Percentiles rank a stretch among this genome's conserved stretches.
Conservation (phyloP, 768 basidiomycete genomes). For the Tylopilus subfusipes region DNA sequence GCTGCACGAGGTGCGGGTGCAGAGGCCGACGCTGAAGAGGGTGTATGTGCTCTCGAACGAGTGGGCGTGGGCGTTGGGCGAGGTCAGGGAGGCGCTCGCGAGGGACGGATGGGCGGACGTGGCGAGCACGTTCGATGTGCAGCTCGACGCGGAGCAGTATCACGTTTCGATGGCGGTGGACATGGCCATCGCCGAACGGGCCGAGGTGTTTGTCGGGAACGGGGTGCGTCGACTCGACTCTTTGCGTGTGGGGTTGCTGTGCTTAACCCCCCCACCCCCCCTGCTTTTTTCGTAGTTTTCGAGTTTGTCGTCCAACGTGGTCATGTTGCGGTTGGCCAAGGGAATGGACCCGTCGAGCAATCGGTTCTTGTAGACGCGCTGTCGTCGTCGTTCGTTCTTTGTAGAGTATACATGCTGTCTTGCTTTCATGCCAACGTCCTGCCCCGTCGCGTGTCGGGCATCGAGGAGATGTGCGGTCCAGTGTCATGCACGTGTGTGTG, state of each 20-base stretch:
- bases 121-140: slow-evolving; percentile 39
- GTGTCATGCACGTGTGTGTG: too few relatives aligned
- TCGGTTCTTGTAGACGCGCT: slow-evolving; percentile 38
- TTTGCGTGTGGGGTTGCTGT: neutral
- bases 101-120: slow-evolving; percentile 52
- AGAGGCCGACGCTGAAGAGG: slow-evolving; percentile 28
- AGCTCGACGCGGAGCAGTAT: slow-evolving; percentile 43
- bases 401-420: neutral
- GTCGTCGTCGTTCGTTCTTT: neutral
- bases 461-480: too few relatives aligned
- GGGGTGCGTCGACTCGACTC: slow-evolving; percentile 45
- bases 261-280: neutral
- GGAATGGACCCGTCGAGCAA: slow-evolving; percentile 39
- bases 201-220: slow-evolving; percentile 60
- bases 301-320: slow-evolving; percentile 48
- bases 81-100: slow-evolving; percentile 36
- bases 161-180: slow-evolving; percentile 53
- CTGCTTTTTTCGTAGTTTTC: slow-evolving; percentile 35
- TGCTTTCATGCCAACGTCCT: too few relatives aligned
- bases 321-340: slow-evolving; percentile 44
- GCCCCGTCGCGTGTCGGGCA: too few relatives aligned
- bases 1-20: slow-evolving; percentile 34
- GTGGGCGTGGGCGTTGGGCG: slow-evolving; percentile 41
- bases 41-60: slow-evolving; percentile 54
- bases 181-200: slow-evolving; percentile 56